Evolutionary conservation across 2,329 filamentous ascomycete genomes (phyloP), one percentile per base, ranked within the genome.

Genomic region (Colletotrichum horii): DNA sequence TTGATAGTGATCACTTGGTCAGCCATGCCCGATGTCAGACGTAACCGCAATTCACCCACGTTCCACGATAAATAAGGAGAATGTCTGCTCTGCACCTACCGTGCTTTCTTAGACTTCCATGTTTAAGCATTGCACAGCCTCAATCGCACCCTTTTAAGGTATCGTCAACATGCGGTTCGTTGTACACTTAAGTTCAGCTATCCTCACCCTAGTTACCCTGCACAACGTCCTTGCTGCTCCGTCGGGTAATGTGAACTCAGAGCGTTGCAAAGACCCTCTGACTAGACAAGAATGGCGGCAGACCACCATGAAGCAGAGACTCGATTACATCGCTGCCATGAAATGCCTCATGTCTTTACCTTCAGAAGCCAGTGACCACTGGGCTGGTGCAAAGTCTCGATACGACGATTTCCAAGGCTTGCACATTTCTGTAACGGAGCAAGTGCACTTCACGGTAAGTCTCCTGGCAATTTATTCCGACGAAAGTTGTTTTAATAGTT

Each of bases 341-440:
- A 56, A 71, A 30, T 76, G 76, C 55, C 48, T 75, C 36, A 68
- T 77, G 64, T 52, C 72, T 2, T 36, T 66, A 16, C 48, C 55
- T n/a, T 67, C 76, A 3, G 43, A 75, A 16, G 56, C 26, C 28
- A 48, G 61, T 28, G 66, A 55, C 22, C 14, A 71, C 2, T 58
- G 48, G 69, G 48, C 73, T 7, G 79, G 77, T 16, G 76, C 79
- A 26, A 77, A 76, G 69, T 78, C 77, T 43, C 78, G 79, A 4
- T 81, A 77, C 22, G 80, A 81, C n/a, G 80, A 81, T 69, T 81
- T 81, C 43, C 71, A 78, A 58, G 78, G 78, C 26, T 76, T 79
- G n/a, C 80, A 81, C 61, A 79, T 80, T 55, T 76, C 74, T 28
- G 70, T 80, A 65, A 78, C 78, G 19, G 75, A 79, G 38, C 24